Evolutionary conservation across 192 early-diverging fungal species (phyloP).

Genomic region (Rhizoclosmatium sp.): DNA sequence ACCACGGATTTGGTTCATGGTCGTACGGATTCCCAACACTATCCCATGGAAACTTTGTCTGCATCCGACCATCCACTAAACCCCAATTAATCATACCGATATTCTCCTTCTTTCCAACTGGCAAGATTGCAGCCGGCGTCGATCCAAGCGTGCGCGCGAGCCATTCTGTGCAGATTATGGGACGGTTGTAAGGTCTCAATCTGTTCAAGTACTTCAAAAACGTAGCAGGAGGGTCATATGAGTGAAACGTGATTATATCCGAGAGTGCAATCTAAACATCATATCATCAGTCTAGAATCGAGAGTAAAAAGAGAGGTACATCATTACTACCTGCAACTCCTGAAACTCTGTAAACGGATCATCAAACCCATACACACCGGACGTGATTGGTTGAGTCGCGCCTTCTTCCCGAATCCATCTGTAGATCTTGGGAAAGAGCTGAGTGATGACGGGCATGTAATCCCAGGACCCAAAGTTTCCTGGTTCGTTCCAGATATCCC

Average conservation of each 20-base stretch:
- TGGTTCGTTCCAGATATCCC: constrained; percentile 21
- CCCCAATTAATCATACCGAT: constrained; percentile 31
- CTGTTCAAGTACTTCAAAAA: neutral
- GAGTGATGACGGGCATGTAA: neutral
- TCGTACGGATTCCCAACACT: constrained; percentile 23
- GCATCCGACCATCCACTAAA: neutral
- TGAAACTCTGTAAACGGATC: neutral
- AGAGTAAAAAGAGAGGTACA: neutral
- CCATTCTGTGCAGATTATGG: constrained; percentile 17
- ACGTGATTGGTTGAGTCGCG: constrained; percentile 7
- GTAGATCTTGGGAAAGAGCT: neutral
- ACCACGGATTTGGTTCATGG: constrained; percentile 16
- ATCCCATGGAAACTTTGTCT: neutral
- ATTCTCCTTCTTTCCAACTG: constrained; percentile 6
- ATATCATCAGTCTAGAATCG: neutral
- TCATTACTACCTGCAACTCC: neutral
- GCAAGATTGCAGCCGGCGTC: neutral
- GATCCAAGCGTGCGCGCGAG: neutral
- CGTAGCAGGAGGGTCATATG: neutral
- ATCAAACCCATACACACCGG: neutral
- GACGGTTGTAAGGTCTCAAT: neutral
- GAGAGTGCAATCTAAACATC: neutral
- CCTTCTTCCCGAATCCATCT: constrained; percentile 13
- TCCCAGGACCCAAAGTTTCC: neutral
- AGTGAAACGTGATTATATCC: constrained; percentile 9